Percentiles rank a stretch among this genome's conserved stretches.
Evolutionary conservation across 495 filamentous ascomycete genomes (phyloP).

Genomic region (Hypoxylon fragiforme): DNA sequence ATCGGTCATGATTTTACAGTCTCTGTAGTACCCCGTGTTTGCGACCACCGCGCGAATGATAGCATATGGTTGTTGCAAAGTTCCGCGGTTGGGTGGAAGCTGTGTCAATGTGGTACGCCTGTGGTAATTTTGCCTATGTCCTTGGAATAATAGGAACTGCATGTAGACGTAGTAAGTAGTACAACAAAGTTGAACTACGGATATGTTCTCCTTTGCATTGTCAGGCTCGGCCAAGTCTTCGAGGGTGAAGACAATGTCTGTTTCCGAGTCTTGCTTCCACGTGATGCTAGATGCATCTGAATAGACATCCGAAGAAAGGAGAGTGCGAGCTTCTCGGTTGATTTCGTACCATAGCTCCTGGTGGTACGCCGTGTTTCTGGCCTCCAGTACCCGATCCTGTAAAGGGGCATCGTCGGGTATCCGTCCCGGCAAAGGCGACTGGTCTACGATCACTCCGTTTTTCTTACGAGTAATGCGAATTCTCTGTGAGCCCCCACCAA

Average conservation of each 20-base stretch:
- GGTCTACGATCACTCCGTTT: slow-evolving; percentile 53
- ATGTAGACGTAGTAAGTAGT: slow-evolving; percentile 50
- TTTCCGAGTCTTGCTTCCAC: slow-evolving; percentile 56
- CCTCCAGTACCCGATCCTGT: slow-evolving; percentile 73
- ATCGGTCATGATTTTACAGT: slow-evolving; percentile 16
- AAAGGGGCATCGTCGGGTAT: slow-evolving; percentile 43
- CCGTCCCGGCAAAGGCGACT: slow-evolving; percentile 48
- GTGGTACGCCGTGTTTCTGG: slow-evolving; percentile 85
- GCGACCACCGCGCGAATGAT: slow-evolving; percentile 39
- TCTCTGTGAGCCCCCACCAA: slow-evolving; percentile 57
- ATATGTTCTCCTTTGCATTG: slow-evolving; percentile 43
- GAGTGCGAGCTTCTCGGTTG: slow-evolving; percentile 71
- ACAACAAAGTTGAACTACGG: slow-evolving; percentile 54
- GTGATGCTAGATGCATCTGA: slow-evolving; percentile 60
- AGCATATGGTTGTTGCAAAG: slow-evolving; percentile 28
- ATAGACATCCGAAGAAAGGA: slow-evolving; percentile 67
- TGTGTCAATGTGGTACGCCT: slow-evolving; percentile 64
- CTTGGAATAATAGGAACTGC: slow-evolving; percentile 70
- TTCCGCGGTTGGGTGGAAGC: slow-evolving; percentile 52
- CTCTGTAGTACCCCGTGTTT: slow-evolving; percentile 26
- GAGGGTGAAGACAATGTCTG: slow-evolving; percentile 66
- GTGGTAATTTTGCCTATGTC: slow-evolving; percentile 68
- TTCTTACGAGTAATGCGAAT: slow-evolving; percentile 64
- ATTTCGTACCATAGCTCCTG: slow-evolving; percentile 95
- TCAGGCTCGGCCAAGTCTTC: slow-evolving; percentile 59